Base-by-base conservation (phyloP, 177 flowering plant species). In the Vitis hybrid region DNA sequence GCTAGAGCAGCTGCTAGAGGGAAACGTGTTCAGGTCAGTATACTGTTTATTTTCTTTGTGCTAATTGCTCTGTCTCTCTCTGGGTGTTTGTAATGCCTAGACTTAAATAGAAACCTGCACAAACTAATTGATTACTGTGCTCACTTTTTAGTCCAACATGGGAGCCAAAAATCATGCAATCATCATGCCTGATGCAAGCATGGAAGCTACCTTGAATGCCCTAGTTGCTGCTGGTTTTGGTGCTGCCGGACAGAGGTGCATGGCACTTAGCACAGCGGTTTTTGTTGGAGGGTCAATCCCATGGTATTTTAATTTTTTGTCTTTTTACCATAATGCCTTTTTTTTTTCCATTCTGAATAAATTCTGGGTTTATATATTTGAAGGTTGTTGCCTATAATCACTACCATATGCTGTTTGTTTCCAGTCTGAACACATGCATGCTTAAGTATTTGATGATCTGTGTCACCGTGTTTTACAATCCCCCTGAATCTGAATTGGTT, bases 241-340 rank as follows among this genome's bases (percentile, higher is more conserved):
- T 76, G 98, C 97, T 62, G 98, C 97, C 12, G 99, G 98, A 69
- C 98, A 95, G 73, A 82, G 94, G 64, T 93, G 99, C 80, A 90
- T 87, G 93, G 93, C 97, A 14, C 87, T 91, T n/a, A 90, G 92
- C 76, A 88, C 96, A 48, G 93, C 82, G 50, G 86, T 95, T 39
- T 95, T 93, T 88, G 97, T 95, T 79, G 97, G 97, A 70, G 90
- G 77, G 68, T 84, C 88, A 75, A 81, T 81, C 75, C 59, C 81
- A 70, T 95, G 98, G 99, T 95, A 87, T 60, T 39, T 33, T 33
- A 33, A 33, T 33, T 33, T 33, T 33, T 33, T 33, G 1, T 5
- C 45, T 6, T 33, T 33, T 33, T 33, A 33, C 0, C 45, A 10
- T 69, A 2, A 9, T 60, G 19, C 10, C 2, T 22, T 20, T 10